Evolutionary conservation across 202 grass and related monocot genomes (phyloP).

Genomic region (Sporobolus alterniflorus): DNA sequence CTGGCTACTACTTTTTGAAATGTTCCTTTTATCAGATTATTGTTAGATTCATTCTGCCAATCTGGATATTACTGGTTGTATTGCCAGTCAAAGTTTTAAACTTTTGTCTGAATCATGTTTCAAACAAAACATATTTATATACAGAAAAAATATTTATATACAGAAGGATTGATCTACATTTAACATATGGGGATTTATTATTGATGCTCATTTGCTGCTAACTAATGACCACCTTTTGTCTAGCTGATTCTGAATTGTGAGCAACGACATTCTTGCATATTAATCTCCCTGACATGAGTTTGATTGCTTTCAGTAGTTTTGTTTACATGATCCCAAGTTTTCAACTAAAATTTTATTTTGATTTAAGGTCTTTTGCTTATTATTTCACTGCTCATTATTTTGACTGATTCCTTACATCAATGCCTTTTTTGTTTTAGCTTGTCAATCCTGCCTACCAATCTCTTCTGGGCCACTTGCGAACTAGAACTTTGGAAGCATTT

Average conservation of each 20-base stretch:
- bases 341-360: slow-evolving; percentile 1
- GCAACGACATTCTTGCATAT: not conserved
- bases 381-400: slow-evolving; percentile 18
- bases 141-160: not conserved
- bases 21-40: not conserved
- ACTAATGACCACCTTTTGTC: not conserved
- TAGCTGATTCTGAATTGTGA: not conserved
- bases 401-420: slow-evolving; percentile 33
- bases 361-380: slow-evolving; percentile 1
- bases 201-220: not conserved
- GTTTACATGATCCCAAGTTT: slow-evolving; percentile 10
- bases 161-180: not conserved
- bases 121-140: not conserved
- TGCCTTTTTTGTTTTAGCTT: slow-evolving; percentile 58
- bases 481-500: slow-evolving; percentile 81
- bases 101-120: not conserved
- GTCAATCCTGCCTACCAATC: slow-evolving; percentile 93
- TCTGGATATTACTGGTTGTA: not conserved
- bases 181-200: not conserved
- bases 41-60: not conserved
- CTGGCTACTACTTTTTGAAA: not conserved
- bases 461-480: slow-evolving; percentile 79
- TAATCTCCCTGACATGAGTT: not conserved
- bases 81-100: not conserved
- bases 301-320: not conserved